Evolutionary conservation across 495 filamentous ascomycete species (phyloP).

Genomic region (Physcia stellaris): DNA sequence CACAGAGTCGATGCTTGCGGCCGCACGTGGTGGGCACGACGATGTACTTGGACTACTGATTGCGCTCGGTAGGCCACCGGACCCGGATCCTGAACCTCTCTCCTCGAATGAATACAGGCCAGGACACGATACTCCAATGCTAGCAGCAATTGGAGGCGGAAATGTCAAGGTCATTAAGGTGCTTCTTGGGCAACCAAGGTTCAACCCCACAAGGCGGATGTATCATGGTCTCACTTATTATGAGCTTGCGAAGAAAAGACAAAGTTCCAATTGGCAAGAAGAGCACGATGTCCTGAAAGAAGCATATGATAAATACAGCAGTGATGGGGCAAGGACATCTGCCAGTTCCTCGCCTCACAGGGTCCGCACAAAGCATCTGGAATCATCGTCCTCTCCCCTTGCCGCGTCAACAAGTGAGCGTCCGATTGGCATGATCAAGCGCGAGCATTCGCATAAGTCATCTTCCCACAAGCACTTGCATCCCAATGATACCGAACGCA

Average conservation of each 20-base stretch:
- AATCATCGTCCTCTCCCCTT: slow-evolving; percentile 24
- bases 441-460: slow-evolving; percentile 18
- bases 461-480: slow-evolving; percentile 23
- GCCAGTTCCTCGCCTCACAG: slow-evolving; percentile 40
- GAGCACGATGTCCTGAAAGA: slow-evolving; percentile 71
- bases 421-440: slow-evolving; percentile 20
- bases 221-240: slow-evolving; percentile 62
- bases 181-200: slow-evolving; percentile 60
- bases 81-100: slow-evolving; percentile 64
- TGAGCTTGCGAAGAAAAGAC: slow-evolving; percentile 68
- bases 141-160: slow-evolving; percentile 84
- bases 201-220: slow-evolving; percentile 59
- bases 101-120: slow-evolving; percentile 29
- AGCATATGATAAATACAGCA: slow-evolving; percentile 56
- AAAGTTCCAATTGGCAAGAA: slow-evolving; percentile 78
- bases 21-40: slow-evolving; percentile 83
- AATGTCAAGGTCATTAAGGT: slow-evolving; percentile 71
- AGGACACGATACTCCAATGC: slow-evolving; percentile 71
- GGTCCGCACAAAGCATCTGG: slow-evolving; percentile 41
- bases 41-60: slow-evolving; percentile 74
- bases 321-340: slow-evolving; percentile 26
- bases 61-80: slow-evolving; percentile 61
- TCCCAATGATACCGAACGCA: slow-evolving; percentile 34
- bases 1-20: slow-evolving; percentile 72
- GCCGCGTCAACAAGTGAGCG: slow-evolving; percentile 17